A percentile compares a stretch with the other conserved stretches of the same genome.
Evolutionary conservation across 2,329 filamentous ascomycete genomes (phyloP).

Genomic region (Neonectria magnoliae): DNA sequence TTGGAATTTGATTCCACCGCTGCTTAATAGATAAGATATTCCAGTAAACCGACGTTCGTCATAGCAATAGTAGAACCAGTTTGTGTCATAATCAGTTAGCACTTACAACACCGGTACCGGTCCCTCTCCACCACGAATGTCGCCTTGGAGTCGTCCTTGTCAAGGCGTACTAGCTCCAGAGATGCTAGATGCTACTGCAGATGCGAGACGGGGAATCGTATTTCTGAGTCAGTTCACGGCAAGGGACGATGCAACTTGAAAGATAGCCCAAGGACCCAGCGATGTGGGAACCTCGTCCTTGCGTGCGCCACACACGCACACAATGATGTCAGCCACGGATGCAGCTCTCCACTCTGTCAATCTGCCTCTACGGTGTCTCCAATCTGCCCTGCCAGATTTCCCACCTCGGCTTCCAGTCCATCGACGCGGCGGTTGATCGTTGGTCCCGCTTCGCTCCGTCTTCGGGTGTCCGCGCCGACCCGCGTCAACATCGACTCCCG

Average conservation of each 20-base stretch:
- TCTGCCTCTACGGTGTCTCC: constrained; percentile 20
- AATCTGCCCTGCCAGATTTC: constrained; percentile 21
- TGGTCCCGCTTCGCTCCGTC: constrained; percentile 21
- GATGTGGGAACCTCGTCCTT: constrained; percentile 17
- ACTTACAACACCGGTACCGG: not conserved
- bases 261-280: constrained; percentile 10
- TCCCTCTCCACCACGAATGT: not conserved
- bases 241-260: constrained; percentile 3
- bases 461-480: constrained; percentile 34
- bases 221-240: constrained; percentile 12
- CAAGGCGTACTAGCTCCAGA: not conserved
- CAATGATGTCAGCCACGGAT: constrained; percentile 22
- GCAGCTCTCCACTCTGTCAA: not conserved
- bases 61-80: not conserved
- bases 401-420: not conserved
- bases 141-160: not conserved
- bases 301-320: constrained; percentile 22
- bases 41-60: not conserved
- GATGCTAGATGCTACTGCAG: not conserved
- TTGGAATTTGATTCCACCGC: not conserved
- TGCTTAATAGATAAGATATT: not conserved
- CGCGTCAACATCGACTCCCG: constrained; percentile 5
- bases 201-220: constrained; percentile 4
- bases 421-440: constrained; percentile 24
- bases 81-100: not conserved